Evolutionary conservation across 2,329 filamentous ascomycete species (phyloP).

Genomic region (Trichoderma guizhouense): DNA sequence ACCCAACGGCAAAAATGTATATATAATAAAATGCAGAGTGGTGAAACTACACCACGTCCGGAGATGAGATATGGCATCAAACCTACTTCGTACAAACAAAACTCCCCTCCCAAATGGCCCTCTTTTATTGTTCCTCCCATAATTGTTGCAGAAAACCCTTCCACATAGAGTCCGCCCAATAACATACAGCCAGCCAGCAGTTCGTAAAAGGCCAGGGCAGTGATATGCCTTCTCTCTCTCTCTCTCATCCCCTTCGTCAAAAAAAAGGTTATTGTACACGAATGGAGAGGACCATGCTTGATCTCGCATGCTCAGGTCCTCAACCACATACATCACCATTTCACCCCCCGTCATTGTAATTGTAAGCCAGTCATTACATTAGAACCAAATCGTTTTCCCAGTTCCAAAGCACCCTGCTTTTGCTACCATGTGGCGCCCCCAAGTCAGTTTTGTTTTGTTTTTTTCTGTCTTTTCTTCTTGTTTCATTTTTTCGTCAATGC

Average conservation of each 20-base stretch:
- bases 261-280: slow-evolving; percentile 14
- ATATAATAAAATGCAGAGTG: neutral
- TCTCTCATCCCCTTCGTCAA: neutral
- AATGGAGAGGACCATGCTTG: slow-evolving; percentile 15
- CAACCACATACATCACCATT: neutral
- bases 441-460: neutral
- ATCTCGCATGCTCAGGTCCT: neutral
- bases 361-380: slow-evolving; percentile 15
- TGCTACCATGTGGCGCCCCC: neutral
- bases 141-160: neutral
- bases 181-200: neutral
- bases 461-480: neutral
- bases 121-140: neutral
- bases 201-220: neutral
- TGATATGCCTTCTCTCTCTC: neutral
- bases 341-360: neutral
- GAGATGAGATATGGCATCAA: slow-evolving; percentile 17
- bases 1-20: neutral
- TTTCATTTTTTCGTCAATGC: neutral
- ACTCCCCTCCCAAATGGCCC: neutral
- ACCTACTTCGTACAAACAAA: neutral
- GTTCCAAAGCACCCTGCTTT: slow-evolving; percentile 7
- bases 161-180: neutral
- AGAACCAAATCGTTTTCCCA: slow-evolving; percentile 2
- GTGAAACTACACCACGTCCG: slow-evolving; percentile 20